Conservation (phyloP, 2,329 filamentous ascomycete genomes). For the Neopestalotiopsis rosae region DNA sequence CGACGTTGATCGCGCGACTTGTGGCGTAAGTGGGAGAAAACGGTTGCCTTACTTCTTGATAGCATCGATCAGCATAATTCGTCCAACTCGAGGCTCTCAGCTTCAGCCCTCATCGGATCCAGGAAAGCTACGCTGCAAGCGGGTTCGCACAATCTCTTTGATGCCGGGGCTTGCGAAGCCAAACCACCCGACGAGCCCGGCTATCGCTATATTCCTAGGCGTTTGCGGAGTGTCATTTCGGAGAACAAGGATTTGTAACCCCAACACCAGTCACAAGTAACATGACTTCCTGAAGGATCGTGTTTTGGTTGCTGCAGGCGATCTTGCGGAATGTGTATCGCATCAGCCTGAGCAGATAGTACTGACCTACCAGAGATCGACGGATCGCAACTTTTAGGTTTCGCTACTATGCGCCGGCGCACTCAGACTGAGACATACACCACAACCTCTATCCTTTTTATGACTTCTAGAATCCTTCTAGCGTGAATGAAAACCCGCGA, state of each 20-base stretch:
- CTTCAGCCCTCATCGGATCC: background rate
- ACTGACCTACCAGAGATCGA: background rate
- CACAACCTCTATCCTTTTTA: background rate
- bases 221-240: background rate
- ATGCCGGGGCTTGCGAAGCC: background rate
- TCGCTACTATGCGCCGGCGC: background rate
- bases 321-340: background rate
- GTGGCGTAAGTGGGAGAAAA: background rate
- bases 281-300: background rate
- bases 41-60: background rate
- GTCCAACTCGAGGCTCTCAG: background rate
- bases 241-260: background rate
- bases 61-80: background rate
- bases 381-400: background rate
- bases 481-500: background rate
- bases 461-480: constrained; percentile 2
- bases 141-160: background rate
- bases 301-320: background rate
- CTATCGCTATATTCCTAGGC: background rate
- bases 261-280: background rate
- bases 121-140: background rate
- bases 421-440: background rate
- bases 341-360: background rate
- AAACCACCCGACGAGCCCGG: background rate
- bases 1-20: background rate